A percentile compares a stretch with the other conserved stretches of the same genome.
phyloP scores from a whole-genome alignment of 768 basidiomycete species.

The Russula griseocarnosa region DNA sequence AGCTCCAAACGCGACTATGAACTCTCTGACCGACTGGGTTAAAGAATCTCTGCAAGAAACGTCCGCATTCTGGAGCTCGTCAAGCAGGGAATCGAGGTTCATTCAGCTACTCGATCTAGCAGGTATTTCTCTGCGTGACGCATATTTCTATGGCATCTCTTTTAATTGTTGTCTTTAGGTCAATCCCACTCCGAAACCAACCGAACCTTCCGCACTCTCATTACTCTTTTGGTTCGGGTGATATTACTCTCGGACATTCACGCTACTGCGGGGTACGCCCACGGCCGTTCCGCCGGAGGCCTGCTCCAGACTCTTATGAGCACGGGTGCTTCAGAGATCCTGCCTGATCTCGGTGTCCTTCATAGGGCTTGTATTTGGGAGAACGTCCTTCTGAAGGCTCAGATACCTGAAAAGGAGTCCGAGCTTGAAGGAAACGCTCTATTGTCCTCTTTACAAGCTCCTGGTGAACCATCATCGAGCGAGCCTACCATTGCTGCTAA shows the following conservation, averaged over 20 bases:
- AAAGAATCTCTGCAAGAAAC: slow-evolving; percentile 67
- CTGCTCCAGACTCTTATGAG: slow-evolving; percentile 73
- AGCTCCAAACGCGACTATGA: slow-evolving; percentile 70
- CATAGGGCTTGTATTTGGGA: slow-evolving; percentile 86
- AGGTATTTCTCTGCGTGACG: background rate
- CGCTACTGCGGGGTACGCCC: slow-evolving; percentile 74
- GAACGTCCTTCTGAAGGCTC: slow-evolving; percentile 70
- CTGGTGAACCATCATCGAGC: slow-evolving; percentile 38
- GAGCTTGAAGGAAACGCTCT: slow-evolving; percentile 42
- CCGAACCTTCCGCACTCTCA: slow-evolving; percentile 62
- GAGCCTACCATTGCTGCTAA: slow-evolving; percentile 26
- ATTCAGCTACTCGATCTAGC: slow-evolving; percentile 56
- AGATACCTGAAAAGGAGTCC: slow-evolving; percentile 37
- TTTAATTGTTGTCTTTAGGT: slow-evolving; percentile 34
- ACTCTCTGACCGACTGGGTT: slow-evolving; percentile 65
- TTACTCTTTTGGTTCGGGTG: slow-evolving; percentile 73
- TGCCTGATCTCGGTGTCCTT: slow-evolving; percentile 70
- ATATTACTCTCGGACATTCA: slow-evolving; percentile 86
- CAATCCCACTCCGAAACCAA: slow-evolving; percentile 52
- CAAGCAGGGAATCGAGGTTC: slow-evolving; percentile 56
- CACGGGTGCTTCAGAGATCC: slow-evolving; percentile 55
- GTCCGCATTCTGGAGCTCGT: slow-evolving; percentile 60
- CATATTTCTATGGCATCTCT: background rate
- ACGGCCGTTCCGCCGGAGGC: slow-evolving; percentile 69
- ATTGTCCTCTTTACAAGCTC: slow-evolving; percentile 48